Evolutionary conservation across 495 filamentous ascomycete species (phyloP).

Genomic region (Lasiosphaeriaceae sp.): DNA sequence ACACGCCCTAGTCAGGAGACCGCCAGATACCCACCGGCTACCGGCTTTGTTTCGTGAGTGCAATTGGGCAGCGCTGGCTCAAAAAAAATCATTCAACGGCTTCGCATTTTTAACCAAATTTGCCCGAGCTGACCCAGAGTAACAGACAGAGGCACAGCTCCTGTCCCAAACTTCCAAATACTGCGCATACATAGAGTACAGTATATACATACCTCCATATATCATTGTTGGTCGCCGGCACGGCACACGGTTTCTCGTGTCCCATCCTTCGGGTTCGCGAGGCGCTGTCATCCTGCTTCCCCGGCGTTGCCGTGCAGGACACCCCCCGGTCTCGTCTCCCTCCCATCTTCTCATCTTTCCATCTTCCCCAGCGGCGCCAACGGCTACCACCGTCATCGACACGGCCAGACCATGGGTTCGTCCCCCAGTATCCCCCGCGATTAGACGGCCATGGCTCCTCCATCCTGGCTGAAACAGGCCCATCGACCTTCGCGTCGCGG

Average conservation of each 20-base stretch:
- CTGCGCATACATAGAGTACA: neutral
- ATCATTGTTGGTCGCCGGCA: neutral
- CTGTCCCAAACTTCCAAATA: neutral
- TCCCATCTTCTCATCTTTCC: neutral
- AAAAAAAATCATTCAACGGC: neutral
- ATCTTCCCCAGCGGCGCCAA: neutral
- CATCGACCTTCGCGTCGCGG: neutral
- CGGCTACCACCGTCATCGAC: conserved; percentile 6
- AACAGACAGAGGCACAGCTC: conserved; percentile 1
- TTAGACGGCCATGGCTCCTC: neutral
- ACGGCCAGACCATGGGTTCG: neutral
- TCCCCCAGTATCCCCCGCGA: neutral
- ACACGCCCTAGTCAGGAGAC: too few relatives aligned
- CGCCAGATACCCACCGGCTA: too few relatives aligned
- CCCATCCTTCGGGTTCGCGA: conserved; percentile 1
- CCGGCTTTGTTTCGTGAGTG: too few relatives aligned
- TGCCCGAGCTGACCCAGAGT: neutral
- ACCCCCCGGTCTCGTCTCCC: too few relatives aligned
- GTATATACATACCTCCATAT: neutral
- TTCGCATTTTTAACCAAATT: neutral
- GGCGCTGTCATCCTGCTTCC: conserved; percentile 13
- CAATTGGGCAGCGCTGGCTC: neutral
- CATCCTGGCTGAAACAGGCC: conserved; percentile 12
- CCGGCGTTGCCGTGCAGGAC: conserved; percentile 12
- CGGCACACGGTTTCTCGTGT: neutral